Evolutionary conservation across 305 asterid species (phyloP).

Genomic region (Rubia balearica): DNA sequence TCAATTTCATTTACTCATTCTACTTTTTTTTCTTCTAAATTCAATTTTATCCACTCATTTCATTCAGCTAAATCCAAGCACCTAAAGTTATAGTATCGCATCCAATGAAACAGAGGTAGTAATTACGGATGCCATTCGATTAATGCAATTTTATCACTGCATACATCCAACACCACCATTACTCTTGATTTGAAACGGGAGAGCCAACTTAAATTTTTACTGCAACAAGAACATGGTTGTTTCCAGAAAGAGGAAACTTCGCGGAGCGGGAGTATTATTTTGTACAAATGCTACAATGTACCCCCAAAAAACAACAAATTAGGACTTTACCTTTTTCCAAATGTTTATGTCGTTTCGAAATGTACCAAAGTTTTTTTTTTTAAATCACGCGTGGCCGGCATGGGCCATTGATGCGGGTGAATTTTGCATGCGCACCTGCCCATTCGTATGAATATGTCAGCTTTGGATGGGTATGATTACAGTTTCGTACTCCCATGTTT

Average conservation of each 20-base stretch:
- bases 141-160: neutral
- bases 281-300: neutral
- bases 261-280: neutral
- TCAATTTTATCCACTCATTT: too few relatives aligned
- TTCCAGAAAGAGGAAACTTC: neutral
- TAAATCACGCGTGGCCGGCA: too few relatives aligned
- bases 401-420: slow-evolving; percentile 13
- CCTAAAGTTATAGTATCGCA: too few relatives aligned
- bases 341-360: too few relatives aligned
- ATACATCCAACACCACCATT: neutral
- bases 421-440: slow-evolving; percentile 11
- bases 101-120: too few relatives aligned
- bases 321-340: too few relatives aligned
- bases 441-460: slow-evolving; percentile 8
- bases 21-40: too few relatives aligned
- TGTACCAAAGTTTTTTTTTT: too few relatives aligned
- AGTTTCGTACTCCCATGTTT: neutral
- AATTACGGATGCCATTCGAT: neutral
- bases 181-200: neutral
- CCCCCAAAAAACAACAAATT: neutral
- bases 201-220: neutral
- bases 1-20: too few relatives aligned
- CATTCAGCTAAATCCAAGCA: too few relatives aligned
- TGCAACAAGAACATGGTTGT: neutral
- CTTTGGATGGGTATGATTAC: slow-evolving; percentile 8